A percentile compares a stretch with the other conserved stretches of the same genome.
These are phyloP conservation scores for Globisporangium parvum DNA, from an alignment of 352 stramenopile genomes.

Conservation along the genomic window DNA sequence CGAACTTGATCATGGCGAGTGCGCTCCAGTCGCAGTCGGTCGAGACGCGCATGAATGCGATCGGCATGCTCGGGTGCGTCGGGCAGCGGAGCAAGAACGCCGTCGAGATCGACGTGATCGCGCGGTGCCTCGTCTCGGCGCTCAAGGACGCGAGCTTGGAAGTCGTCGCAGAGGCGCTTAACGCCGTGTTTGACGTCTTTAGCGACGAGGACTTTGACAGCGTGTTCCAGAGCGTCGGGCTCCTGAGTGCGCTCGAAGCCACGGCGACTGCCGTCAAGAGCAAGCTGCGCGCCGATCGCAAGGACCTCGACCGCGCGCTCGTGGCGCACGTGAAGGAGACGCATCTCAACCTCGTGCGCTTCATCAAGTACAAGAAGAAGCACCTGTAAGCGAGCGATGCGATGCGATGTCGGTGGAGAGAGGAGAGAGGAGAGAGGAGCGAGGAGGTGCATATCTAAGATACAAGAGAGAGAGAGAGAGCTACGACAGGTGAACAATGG, in stretches of 20 bases:
- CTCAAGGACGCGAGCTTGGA: conserved; percentile 70
- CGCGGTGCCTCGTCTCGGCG: conserved; percentile 43
- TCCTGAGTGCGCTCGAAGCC: conserved; percentile 59
- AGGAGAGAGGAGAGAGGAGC: no score
- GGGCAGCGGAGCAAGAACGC: conserved; percentile 59
- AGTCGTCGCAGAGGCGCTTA: conserved; percentile 80
- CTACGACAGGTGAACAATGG: background rate
- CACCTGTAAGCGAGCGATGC: conserved; percentile 36
- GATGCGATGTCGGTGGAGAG: no score
- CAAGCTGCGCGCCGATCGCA: conserved; percentile 76
- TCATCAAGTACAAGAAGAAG: conserved; percentile 92
- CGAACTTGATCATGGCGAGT: conserved; percentile 58
- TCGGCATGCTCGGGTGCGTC: conserved; percentile 74
- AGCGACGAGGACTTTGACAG: conserved; percentile 74
- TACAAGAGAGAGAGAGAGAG: conserved; percentile 1
- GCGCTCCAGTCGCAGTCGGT: conserved; percentile 54
- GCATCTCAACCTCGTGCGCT: conserved; percentile 78
- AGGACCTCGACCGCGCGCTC: conserved; percentile 70
- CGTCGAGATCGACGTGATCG: conserved; percentile 69
- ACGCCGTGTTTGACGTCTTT: conserved; percentile 86
- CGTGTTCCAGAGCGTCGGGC: conserved; percentile 57
- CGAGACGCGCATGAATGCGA: conserved; percentile 67
- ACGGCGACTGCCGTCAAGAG: conserved; percentile 50
- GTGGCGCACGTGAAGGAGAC: conserved; percentile 84
- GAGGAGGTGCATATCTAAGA: conserved; percentile 1